phyloP scores from a whole-genome alignment of 192 early-diverging fungal genomes.

The Haplosporangium gracile region DNA sequence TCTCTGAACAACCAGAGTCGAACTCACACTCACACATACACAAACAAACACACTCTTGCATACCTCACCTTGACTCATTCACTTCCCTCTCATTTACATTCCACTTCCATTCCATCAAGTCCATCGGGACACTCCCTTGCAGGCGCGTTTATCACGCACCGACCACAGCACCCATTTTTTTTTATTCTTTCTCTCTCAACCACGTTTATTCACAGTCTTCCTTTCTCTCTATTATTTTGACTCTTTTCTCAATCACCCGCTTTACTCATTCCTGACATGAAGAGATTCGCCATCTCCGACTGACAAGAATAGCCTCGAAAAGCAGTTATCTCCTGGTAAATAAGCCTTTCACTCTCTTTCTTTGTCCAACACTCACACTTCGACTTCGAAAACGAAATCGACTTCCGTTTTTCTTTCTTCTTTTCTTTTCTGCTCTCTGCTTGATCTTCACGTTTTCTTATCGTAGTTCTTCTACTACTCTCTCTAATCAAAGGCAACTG shows the following conservation, averaged over 20 bases:
- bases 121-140: neutral
- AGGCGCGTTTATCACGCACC: neutral
- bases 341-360: neutral
- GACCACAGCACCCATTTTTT: neutral
- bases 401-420: neutral
- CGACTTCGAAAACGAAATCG: neutral
- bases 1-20: neutral
- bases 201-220: neutral
- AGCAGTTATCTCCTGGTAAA: neutral
- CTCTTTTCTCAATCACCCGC: neutral
- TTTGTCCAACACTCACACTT: neutral
- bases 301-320: neutral
- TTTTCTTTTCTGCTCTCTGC: neutral
- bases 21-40: too few species aligned
- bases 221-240: neutral
- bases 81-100: too few species aligned
- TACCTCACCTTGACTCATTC: neutral
- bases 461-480: neutral
- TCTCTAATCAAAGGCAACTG: neutral
- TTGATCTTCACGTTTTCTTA: neutral
- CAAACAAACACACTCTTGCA: too few species aligned
- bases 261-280: conserved; percentile 11
- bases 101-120: neutral
- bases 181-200: neutral
- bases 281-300: neutral